phyloP scores from a whole-genome alignment of 768 basidiomycete genomes.

The Amanita jacksonii region DNA sequence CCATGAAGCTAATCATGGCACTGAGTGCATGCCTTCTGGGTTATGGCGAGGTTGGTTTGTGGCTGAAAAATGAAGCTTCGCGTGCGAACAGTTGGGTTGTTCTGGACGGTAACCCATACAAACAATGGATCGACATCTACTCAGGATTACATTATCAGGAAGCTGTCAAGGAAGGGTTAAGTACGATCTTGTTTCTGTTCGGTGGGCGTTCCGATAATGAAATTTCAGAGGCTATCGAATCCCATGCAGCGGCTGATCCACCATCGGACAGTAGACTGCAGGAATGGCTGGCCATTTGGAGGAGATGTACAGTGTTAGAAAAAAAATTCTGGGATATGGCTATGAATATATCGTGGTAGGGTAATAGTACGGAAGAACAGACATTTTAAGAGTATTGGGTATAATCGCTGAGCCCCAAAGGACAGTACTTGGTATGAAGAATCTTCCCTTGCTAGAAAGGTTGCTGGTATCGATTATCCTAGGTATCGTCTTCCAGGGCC shows the following conservation, averaged over 20 bases:
- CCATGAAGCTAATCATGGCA: constrained; percentile 65
- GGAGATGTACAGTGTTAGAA: constrained; percentile 67
- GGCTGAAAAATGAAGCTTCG: constrained; percentile 54
- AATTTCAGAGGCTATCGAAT: constrained; percentile 62
- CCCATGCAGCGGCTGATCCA: constrained; percentile 46
- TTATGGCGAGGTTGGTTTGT: constrained; percentile 87
- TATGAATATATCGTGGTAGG: constrained; percentile 18
- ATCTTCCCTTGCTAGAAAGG: too few species aligned
- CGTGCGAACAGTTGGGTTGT: constrained; percentile 43
- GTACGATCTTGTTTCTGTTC: constrained; percentile 29
- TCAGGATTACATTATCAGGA: constrained; percentile 57
- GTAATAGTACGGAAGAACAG: neutral
- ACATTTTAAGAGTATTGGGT: too few species aligned
- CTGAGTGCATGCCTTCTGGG: constrained; percentile 82
- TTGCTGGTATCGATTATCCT: too few species aligned
- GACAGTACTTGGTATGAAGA: too few species aligned
- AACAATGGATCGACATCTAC: constrained; percentile 74
- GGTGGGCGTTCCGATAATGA: constrained; percentile 6
- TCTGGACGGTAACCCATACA: constrained; percentile 65
- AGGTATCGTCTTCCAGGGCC: constrained; percentile 19
- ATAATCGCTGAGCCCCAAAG: too few species aligned
- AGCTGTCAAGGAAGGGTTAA: constrained; percentile 66
- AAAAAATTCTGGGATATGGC: constrained; percentile 80
- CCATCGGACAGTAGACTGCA: constrained; percentile 49
- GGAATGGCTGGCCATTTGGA: constrained; percentile 68